Evolutionary conservation across 1,139 yeast species (phyloP), one percentile per base, ranked within the genome.

Genomic region (Eremothecium coryli): DNA sequence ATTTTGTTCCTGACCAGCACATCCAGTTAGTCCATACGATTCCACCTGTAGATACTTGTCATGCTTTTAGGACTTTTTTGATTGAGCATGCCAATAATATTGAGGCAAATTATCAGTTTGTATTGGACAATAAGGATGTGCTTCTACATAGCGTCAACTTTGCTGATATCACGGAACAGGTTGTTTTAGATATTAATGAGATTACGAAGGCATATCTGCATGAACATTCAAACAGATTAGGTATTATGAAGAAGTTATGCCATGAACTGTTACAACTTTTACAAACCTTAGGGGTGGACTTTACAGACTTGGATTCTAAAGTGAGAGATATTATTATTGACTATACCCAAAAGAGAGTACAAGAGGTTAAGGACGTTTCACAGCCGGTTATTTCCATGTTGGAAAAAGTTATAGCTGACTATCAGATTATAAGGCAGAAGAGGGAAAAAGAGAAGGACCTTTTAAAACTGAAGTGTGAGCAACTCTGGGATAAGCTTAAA

Each of bases 401-500:
- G 14, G 37, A 34, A 8, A 18, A 23, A 10, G 32, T 34, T 8
- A 13, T 22, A 5, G 21, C 24, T n/a, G 32, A 37, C 10, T 31
- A 15, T 20, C 23, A 27, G 18, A 13, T 15, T n/a, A 27, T 48
- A 3, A 42, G 51, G 10, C 16, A 40, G 4, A 43, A 46, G 7
- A 48, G 56, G 29, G 31, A 39, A 9, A 39, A 42, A 8, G 44
- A 44, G 8, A 61, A 56, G 22, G 36, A 47, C 3, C 27, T 40
- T 3, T 39, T 52, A 11, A 21, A 45, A 7, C 26, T 32, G 1
- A 58, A 65, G 12, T 74, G 81, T 48, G 48, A 54, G 11, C 49
- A 44, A 3, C 56, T 76, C 13, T 76, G 82, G 82, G 50, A 46
- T 2, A 71, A 67, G 42, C 57, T 76, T 10, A 70, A 68, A 13